These are phyloP conservation scores for Echinosophora koreensis DNA, from an alignment of 306 rosid genomes.

Conservation along the genomic window DNA sequence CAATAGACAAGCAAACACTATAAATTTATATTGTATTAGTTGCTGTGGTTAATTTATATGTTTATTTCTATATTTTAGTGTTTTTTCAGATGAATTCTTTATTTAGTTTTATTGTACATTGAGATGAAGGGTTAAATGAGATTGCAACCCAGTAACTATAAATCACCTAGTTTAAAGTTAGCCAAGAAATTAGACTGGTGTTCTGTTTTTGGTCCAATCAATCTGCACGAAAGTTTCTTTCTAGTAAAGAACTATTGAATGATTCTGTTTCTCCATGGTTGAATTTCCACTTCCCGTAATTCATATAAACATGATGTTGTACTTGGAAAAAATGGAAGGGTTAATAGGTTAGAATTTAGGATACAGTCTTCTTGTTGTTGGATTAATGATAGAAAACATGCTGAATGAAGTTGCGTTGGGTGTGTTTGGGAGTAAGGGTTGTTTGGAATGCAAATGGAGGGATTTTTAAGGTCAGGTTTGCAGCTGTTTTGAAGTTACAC, in stretches of 20 bases:
- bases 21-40: slow-evolving; percentile 19
- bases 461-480: neutral
- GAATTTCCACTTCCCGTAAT: neutral
- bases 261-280: neutral
- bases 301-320: neutral
- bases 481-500: neutral
- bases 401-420: neutral
- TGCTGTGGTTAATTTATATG: slow-evolving; percentile 3
- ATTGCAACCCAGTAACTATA: neutral
- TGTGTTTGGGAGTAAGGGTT: neutral
- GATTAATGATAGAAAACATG: neutral
- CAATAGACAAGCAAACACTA: slow-evolving; percentile 32
- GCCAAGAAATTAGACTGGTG: neutral
- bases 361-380: neutral
- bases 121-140: slow-evolving; percentile 33
- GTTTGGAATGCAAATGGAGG: neutral
- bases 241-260: neutral
- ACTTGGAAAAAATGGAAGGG: neutral
- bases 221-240: neutral
- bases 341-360: slow-evolving; percentile 2
- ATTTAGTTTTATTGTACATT: slow-evolving; percentile 26
- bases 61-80: neutral
- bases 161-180: slow-evolving; percentile 5
- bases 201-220: neutral
- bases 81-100: slow-evolving; percentile 12